Base-by-base conservation (phyloP, 257 asterid genomes). In the Echites panduratus region DNA sequence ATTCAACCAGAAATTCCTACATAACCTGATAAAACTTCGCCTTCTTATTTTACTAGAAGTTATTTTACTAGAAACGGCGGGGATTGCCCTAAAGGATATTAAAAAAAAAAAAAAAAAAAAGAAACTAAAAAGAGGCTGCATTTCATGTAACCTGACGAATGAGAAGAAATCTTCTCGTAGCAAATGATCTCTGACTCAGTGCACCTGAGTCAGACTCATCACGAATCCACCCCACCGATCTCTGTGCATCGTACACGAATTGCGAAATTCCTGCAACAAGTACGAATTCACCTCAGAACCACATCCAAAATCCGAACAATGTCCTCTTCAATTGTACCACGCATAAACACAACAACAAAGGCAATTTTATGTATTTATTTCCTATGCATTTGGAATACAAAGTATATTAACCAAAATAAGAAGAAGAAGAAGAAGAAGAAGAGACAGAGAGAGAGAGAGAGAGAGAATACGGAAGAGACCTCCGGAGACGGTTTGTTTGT, bases 401-500 rank as follows among this genome's bases (percentile, higher is more conserved):
- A 40, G 11, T 17, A 4, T 32, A 3, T 32, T 32, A 32, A 32
- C 38, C 38, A 32, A 32, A 32, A 32, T 32, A 32, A 32, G 3
- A 32, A 32, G n/a, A n/a, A n/a, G n/a, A n/a, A n/a, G n/a, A n/a
- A n/a, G n/a, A n/a, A n/a, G n/a, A n/a, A n/a, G n/a, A n/a, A n/a
- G n/a, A n/a, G n/a, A n/a, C n/a, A n/a, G n/a, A 14, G 17, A 48
- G 0, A 16, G 16, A 59, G 8, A 59, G 43, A 65, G 19, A 68
- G 40, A 66, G 19, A 32, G 27, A n/a, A 2, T 67, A 70, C 38
- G 27, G 20, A 22, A 26, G 66, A 52, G 35, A 89, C 98, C 98
- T 87, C 87, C 90, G 11, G 92, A 87, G 53, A 90, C 92, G 47
- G 96, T 90, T 83, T 90, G 95, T 62, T 86, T 90, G 83, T 92